Evolutionary conservation across 2,329 filamentous ascomycete species (phyloP).

Genomic region (Ploettnerulaceae sp.): DNA sequence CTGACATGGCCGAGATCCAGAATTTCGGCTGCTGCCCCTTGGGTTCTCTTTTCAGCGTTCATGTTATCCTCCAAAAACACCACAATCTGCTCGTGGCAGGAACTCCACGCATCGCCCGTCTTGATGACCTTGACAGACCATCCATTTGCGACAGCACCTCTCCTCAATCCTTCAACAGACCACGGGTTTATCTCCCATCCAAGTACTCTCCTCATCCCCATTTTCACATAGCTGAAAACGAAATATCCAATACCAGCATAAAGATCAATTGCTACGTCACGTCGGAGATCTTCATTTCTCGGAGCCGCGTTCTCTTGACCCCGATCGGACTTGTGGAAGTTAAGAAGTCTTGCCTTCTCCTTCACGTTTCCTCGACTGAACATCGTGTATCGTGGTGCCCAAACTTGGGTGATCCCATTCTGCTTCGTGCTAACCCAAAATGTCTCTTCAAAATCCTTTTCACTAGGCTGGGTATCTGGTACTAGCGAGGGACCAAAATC

Average conservation of each 20-base stretch:
- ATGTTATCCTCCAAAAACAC: slow-evolving; percentile 68
- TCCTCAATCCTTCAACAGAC: slow-evolving; percentile 75
- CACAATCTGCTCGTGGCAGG: slow-evolving; percentile 50
- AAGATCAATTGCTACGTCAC: slow-evolving; percentile 60
- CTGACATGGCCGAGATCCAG: slow-evolving; percentile 28
- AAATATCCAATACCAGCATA: slow-evolving; percentile 96
- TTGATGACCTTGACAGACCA: slow-evolving; percentile 57
- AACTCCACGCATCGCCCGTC: slow-evolving; percentile 34
- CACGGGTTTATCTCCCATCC: slow-evolving; percentile 91
- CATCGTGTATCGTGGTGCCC: slow-evolving; percentile 90
- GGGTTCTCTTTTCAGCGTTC: slow-evolving; percentile 33
- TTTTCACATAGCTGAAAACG: slow-evolving; percentile 72
- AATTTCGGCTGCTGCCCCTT: slow-evolving; percentile 22
- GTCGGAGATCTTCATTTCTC: slow-evolving; percentile 9
- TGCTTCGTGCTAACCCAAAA: slow-evolving; percentile 79
- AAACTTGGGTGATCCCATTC: slow-evolving; percentile 75
- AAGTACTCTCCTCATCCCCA: slow-evolving; percentile 64
- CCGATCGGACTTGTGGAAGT: slow-evolving; percentile 38
- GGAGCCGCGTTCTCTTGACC: not conserved
- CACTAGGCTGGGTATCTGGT: slow-evolving; percentile 8
- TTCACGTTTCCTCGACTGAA: slow-evolving; percentile 87
- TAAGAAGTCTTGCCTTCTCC: slow-evolving; percentile 75
- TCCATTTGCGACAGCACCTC: slow-evolving; percentile 66
- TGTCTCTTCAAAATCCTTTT: slow-evolving; percentile 56
- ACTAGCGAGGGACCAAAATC: slow-evolving; percentile 58